Evolutionary conservation across 495 filamentous ascomycete genomes (phyloP).

Genomic region (Echria macrotheca): DNA sequence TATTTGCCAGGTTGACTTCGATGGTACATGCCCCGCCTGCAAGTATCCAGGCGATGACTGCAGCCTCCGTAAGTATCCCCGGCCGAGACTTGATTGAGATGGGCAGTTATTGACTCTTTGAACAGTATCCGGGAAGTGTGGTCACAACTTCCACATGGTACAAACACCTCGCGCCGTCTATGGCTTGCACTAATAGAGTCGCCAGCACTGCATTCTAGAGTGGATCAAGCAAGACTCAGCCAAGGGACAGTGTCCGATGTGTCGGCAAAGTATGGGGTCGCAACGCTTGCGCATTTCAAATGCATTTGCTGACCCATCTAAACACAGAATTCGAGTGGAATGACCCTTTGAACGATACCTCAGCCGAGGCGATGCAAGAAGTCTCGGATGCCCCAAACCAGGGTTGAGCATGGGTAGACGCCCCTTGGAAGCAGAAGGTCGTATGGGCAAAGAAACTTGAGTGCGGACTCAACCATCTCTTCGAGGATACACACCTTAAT

Average conservation of each 20-base stretch:
- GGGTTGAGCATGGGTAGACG: no score
- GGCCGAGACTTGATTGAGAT: background rate
- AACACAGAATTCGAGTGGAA: conserved; percentile 68
- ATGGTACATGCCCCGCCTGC: conserved; percentile 95
- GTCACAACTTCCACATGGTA: conserved; percentile 97
- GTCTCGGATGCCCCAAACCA: background rate
- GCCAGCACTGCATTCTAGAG: conserved; percentile 85
- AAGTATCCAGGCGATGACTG: conserved; percentile 98
- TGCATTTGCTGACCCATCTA: background rate
- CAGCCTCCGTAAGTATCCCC: conserved; percentile 62
- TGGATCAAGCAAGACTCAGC: conserved; percentile 95
- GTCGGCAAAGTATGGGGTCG: conserved; percentile 70
- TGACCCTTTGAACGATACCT: conserved; percentile 21
- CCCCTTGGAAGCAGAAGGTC: no score
- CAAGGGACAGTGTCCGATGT: conserved; percentile 96
- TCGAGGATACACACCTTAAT: no score
- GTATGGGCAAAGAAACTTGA: no score
- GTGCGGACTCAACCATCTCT: no score
- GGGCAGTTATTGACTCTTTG: background rate
- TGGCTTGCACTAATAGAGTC: background rate
- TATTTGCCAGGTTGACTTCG: conserved; percentile 97
- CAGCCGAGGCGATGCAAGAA: conserved; percentile 15
- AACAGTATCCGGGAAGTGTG: conserved; percentile 88
- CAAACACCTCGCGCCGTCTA: conserved; percentile 3
- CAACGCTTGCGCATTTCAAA: background rate